Percentiles rank a stretch among this genome's conserved stretches.
phyloP scores from a whole-genome alignment of 306 rosid genomes.

The Inga leiocalycina region DNA sequence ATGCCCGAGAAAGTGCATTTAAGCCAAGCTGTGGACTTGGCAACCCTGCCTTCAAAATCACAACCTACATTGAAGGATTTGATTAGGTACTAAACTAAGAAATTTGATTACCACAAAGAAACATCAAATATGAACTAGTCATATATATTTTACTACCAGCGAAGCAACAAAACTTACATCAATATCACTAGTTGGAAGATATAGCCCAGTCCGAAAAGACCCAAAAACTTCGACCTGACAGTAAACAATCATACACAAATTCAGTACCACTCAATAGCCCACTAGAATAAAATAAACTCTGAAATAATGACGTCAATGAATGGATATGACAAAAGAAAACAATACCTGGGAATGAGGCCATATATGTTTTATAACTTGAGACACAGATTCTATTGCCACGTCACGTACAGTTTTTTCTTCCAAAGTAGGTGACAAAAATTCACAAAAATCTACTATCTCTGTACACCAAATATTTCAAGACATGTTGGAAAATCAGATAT shows the following conservation, averaged over 20 bases:
- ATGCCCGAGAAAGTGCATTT: constrained; percentile 89
- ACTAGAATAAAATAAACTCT: neutral
- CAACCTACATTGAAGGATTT: constrained; percentile 60
- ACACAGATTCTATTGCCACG: constrained; percentile 69
- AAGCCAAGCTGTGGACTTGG: constrained; percentile 80
- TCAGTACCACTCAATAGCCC: constrained; percentile 9
- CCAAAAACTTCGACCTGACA: constrained; percentile 96
- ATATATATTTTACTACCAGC: neutral
- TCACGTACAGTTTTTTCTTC: constrained; percentile 79
- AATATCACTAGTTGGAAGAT: constrained; percentile 92
- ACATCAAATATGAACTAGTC: constrained; percentile 9
- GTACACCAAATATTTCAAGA: constrained; percentile 21
- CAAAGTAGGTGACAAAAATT: constrained; percentile 83
- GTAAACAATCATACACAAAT: constrained; percentile 20
- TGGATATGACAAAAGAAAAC: neutral
- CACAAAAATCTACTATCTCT: constrained; percentile 93
- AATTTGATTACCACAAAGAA: constrained; percentile 15
- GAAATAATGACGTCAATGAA: neutral
- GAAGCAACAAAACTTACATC: constrained; percentile 62
- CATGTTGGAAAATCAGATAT: constrained; percentile 5
- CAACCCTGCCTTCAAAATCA: constrained; percentile 77
- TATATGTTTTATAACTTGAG: constrained; percentile 72
- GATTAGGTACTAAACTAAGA: neutral
- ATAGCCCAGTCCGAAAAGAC: constrained; percentile 89
- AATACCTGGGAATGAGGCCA: constrained; percentile 90